Base-by-base conservation (phyloP, 2,329 filamentous ascomycete species). In the Sordariomycetes sp. region DNA sequence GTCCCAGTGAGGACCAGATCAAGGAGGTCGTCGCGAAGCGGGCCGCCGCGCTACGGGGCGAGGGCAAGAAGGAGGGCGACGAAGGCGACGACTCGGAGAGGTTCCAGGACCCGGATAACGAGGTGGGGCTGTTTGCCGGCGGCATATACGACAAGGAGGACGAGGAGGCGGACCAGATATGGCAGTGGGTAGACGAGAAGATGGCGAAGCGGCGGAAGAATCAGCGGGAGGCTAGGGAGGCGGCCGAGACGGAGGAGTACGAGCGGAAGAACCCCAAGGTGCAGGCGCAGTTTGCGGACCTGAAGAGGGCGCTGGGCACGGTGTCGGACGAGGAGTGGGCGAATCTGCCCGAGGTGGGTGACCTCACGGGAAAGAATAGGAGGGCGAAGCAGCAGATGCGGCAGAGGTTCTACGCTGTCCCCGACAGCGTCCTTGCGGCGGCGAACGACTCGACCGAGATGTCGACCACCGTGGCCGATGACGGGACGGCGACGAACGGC, bases 231-330 rank as follows among this genome's bases (percentile, higher is more conserved):
- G 87, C 86, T 68, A 90, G 94, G 70, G 94, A 99, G 72, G 78
- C 87, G 69, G 81, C 89, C 74, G 92, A 99, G 76, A 84, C 80
- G 70, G 90, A 96, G 68, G 91, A 97, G 66, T 95, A 96, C 79
- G 92, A 99, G 75, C 85, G 87, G 64, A 92, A 96, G 70, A 97
- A 99, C 69, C 94, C 94, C 15, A 99, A 97, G 73, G 96, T 99
- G 56, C 89, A 95, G 67, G 89, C 96, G 64, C 94, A 99, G 70
- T 99, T 99, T 69, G 90, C 91, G 67, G 94, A 97, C 65, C 75
- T 97, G 55, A 99, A 99, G 72, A 83, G 95, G 66, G 90, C 89
- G 5, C 79, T 99, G 42, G 86, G 88, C 48, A 87, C 85, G 6
- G 87, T 99, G 32, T 88, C 89, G 51, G 92, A 97, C 68, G 92